A percentile compares a stretch with the other conserved stretches of the same genome.
These are phyloP conservation scores for Mrakia gelida DNA, from an alignment of 768 basidiomycete genomes.

Conservation along the genomic window DNA sequence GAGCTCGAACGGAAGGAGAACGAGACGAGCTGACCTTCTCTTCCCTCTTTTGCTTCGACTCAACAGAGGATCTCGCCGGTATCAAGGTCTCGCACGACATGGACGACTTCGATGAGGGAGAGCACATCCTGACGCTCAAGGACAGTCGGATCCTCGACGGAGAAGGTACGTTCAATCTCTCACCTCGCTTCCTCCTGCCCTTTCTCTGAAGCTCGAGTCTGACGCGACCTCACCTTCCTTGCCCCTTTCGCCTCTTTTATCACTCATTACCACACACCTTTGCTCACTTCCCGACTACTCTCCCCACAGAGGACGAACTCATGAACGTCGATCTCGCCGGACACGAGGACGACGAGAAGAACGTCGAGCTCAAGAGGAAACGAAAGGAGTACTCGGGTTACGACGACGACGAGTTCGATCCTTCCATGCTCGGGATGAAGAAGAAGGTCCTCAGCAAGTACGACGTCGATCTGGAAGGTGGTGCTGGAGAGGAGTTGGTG, in stretches of 20 bases:
- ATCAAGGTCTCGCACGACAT: slow-evolving; percentile 95
- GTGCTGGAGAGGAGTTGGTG: slow-evolving; percentile 57
- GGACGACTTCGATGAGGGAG: slow-evolving; percentile 85
- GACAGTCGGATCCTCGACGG: slow-evolving; percentile 91
- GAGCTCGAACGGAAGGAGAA: not conserved
- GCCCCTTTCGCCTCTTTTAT: not conserved
- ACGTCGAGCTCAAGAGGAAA: slow-evolving; percentile 71
- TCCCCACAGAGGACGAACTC: slow-evolving; percentile 80
- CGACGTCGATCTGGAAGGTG: slow-evolving; percentile 79
- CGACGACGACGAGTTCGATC: slow-evolving; percentile 89
- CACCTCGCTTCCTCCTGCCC: not conserved
- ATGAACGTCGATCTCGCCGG: slow-evolving; percentile 95
- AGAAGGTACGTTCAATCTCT: slow-evolving; percentile 59
- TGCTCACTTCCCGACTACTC: not conserved
- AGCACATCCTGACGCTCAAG: slow-evolving; percentile 92
- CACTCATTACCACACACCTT: not conserved
- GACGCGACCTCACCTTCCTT: not conserved
- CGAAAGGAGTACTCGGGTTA: slow-evolving; percentile 77
- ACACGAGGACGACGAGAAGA: slow-evolving; percentile 67
- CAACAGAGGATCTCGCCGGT: slow-evolving; percentile 80
- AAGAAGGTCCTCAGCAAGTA: slow-evolving; percentile 83
- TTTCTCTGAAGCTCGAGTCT: slow-evolving; percentile 1
- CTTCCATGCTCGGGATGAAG: slow-evolving; percentile 68
- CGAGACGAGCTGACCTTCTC: slow-evolving; percentile 2
- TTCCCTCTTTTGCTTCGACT: not conserved